Evolutionary conservation across 2,329 filamentous ascomycete species (phyloP).

Genomic region (Fusarium coicis): DNA sequence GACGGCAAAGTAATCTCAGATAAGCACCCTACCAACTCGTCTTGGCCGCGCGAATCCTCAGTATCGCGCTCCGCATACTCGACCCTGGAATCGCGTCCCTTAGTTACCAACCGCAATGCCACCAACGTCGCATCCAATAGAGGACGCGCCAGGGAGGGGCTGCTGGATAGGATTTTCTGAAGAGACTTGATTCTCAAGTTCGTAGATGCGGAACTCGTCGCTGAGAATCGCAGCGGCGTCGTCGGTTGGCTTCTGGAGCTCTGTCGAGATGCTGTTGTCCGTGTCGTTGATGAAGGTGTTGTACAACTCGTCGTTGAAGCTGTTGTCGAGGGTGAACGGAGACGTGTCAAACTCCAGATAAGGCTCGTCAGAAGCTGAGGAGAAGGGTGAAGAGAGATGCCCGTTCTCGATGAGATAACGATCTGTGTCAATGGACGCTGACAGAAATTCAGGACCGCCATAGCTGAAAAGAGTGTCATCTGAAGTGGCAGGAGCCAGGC

Average conservation of each 20-base stretch:
- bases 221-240: slow-evolving; percentile 64
- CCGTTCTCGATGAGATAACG: slow-evolving; percentile 79
- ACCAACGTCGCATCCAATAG: slow-evolving; percentile 78
- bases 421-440: slow-evolving; percentile 77
- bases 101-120: slow-evolving; percentile 77
- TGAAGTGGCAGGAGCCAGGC: slow-evolving; percentile 65
- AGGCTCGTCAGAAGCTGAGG: slow-evolving; percentile 73
- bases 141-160: slow-evolving; percentile 79
- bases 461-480: slow-evolving; percentile 73
- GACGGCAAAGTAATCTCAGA: slow-evolving; percentile 56
- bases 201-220: slow-evolving; percentile 63
- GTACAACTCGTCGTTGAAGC: slow-evolving; percentile 61
- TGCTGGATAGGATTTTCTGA: slow-evolving; percentile 76
- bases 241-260: slow-evolving; percentile 61
- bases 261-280: slow-evolving; percentile 56
- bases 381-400: slow-evolving; percentile 78
- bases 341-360: slow-evolving; percentile 71
- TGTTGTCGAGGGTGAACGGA: slow-evolving; percentile 60
- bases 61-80: slow-evolving; percentile 49
- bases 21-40: slow-evolving; percentile 52
- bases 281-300: slow-evolving; percentile 67
- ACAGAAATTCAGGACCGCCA: slow-evolving; percentile 75
- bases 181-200: slow-evolving; percentile 71
- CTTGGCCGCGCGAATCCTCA: slow-evolving; percentile 52
- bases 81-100: slow-evolving; percentile 62